Base-by-base conservation (phyloP, 495 filamentous ascomycete genomes). In the Lindgomyces ingoldianus region DNA sequence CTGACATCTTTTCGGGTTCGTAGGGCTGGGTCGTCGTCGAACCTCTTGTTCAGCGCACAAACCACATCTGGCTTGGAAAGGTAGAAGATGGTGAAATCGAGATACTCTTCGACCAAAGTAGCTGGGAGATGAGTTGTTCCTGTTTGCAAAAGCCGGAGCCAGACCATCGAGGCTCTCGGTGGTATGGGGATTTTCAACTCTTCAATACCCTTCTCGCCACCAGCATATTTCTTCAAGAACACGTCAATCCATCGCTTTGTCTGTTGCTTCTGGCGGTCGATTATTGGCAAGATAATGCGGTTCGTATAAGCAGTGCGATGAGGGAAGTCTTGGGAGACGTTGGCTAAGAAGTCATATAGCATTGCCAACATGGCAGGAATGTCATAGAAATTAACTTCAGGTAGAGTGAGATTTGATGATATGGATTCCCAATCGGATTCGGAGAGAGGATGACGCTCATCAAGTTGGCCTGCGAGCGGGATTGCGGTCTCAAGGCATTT, bases 391-490 rank as follows among this genome's bases (percentile, higher is more conserved):
- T 61, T 65, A 2, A 67, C 25, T 44, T 67, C 63, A 16, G 72
- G 72, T 9, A 65, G 30, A 18, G 33, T 61, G 21, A 39, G 46
- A 4, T 53, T 59, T 11, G 44, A 22, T 49, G 69, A 60, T n/a
- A 71, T 72, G 10, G 56, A 67, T 2, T 9, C 46, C 77, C 77
- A 80, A 10, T 70, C 73, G 14, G 57, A 53, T 10, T 69, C 66
- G 14, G 54, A 21, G 8, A 64, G 10, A 0, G 62, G 69, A 1
- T 53, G 60, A 11, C 74, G 69, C 59, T 76, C 78, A 57, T 73
- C 69, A 0, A 80, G 25, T 4, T 67, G 73, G 21, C 75, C 72
- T 2, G 69, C 72, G n/a, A 75, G 57, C 0, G 77, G 76, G 21
- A 77, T 68, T 1, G 66, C 67, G 21, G 42, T 49, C 56, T 74